These are phyloP conservation scores for Talaromyces marneffei DNA, from an alignment of 2,329 filamentous ascomycete genomes.

Conservation along the genomic window DNA sequence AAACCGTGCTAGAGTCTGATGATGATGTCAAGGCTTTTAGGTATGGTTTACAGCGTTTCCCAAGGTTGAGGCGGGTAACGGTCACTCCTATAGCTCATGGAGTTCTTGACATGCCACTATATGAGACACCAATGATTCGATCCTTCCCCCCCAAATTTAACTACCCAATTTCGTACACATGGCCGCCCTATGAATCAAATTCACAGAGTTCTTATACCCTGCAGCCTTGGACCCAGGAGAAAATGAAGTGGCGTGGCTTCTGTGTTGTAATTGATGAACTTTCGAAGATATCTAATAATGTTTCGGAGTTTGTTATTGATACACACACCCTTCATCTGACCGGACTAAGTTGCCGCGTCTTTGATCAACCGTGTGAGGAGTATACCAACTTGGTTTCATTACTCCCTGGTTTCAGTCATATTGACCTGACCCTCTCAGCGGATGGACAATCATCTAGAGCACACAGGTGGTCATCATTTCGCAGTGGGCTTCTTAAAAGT, in stretches of 20 bases:
- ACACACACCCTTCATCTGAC: conserved; percentile 22
- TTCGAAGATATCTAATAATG: conserved; percentile 17
- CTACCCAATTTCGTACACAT: conserved; percentile 34
- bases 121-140: conserved; percentile 41
- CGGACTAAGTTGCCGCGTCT: conserved; percentile 29
- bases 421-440: conserved; percentile 24
- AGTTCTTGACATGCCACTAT: conserved; percentile 30
- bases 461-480: conserved; percentile 9
- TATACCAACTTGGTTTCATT: conserved; percentile 22
- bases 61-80: conserved; percentile 32
- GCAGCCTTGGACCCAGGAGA: conserved; percentile 15
- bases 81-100: conserved; percentile 40
- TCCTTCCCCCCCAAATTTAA: conserved; percentile 37
- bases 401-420: conserved; percentile 23
- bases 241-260: conserved; percentile 29
- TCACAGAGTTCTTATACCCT: background rate
- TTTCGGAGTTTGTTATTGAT: conserved; percentile 36
- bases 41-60: conserved; percentile 31
- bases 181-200: conserved; percentile 19
- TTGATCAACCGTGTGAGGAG: conserved; percentile 23
- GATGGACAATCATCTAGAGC: conserved; percentile 4
- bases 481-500: conserved; percentile 5
- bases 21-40: conserved; percentile 29
- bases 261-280: conserved; percentile 24
- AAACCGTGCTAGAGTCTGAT: conserved; percentile 22